These are phyloP conservation scores for Babesia bovis DNA, from an alignment of 169 alveolate genomes.

Conservation along the genomic window DNA sequence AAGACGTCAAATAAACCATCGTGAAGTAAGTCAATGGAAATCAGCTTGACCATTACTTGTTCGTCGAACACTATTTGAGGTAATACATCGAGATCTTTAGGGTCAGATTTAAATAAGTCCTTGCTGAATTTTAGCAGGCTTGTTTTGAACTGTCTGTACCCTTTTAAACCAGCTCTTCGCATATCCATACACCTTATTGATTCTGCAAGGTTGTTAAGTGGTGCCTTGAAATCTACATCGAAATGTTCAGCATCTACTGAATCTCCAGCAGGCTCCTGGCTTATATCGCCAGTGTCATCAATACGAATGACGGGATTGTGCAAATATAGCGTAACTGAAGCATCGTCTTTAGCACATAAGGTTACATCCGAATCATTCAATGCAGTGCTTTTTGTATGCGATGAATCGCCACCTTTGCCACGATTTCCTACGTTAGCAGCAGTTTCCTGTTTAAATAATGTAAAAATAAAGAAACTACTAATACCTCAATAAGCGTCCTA, in stretches of 20 bases:
- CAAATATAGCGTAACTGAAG: not conserved
- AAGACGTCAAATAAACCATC: slow-evolving; percentile 56
- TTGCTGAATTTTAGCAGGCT: slow-evolving; percentile 14
- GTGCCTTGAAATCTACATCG: not conserved
- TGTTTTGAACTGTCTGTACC: slow-evolving; percentile 21
- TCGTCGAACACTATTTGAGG: slow-evolving; percentile 41
- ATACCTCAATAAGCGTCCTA: slow-evolving; percentile 34
- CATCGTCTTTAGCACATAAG: not conserved
- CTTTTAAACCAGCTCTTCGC: not conserved
- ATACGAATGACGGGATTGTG: not conserved
- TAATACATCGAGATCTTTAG: slow-evolving; percentile 3
- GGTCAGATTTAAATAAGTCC: slow-evolving; percentile 9
- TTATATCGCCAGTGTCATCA: not conserved
- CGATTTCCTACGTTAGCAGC: slow-evolving; percentile 20
- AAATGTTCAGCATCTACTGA: not conserved
- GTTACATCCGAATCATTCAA: too few species aligned
- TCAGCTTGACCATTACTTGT: slow-evolving; percentile 43
- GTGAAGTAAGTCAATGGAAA: slow-evolving; percentile 60
- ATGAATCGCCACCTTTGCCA: too few species aligned
- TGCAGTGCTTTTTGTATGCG: too few species aligned
- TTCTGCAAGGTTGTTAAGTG: slow-evolving; percentile 18
- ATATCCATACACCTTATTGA: slow-evolving; percentile 43
- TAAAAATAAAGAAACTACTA: not conserved
- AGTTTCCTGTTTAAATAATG: slow-evolving; percentile 26
- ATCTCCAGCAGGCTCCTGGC: slow-evolving; percentile 3